Percentiles rank a stretch among this genome's conserved stretches.
These are phyloP conservation scores for Cladosporium sp. DNA, from an alignment of 2,329 filamentous ascomycete species.

Conservation along the genomic window DNA sequence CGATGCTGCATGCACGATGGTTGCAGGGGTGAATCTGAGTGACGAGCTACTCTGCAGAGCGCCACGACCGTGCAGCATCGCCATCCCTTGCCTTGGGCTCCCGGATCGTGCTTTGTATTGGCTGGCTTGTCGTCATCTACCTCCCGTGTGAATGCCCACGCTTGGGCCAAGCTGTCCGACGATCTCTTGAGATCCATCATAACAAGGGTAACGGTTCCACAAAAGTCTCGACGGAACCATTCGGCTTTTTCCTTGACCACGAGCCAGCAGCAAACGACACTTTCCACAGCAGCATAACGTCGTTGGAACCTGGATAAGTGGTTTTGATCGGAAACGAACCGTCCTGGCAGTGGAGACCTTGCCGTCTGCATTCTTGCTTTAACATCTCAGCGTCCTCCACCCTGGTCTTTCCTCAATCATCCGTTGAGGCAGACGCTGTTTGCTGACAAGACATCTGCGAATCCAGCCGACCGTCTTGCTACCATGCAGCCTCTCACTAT, in stretches of 20 bases:
- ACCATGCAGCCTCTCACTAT: constrained; percentile 40
- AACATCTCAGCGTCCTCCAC: constrained; percentile 3
- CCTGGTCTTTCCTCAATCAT: background rate
- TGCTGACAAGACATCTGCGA: background rate
- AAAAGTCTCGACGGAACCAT: constrained; percentile 10
- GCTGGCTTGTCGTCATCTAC: constrained; percentile 3
- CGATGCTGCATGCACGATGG: constrained; percentile 6
- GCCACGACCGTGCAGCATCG: background rate
- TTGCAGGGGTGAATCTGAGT: background rate
- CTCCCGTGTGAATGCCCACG: background rate
- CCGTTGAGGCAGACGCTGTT: background rate
- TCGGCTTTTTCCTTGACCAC: constrained; percentile 8
- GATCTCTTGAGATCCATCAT: constrained; percentile 9
- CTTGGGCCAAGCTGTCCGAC: constrained; percentile 5
- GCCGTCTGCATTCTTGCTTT: background rate
- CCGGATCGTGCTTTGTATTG: background rate
- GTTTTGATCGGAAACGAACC: constrained; percentile 6
- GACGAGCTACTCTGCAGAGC: constrained; percentile 8
- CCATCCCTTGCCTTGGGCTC: background rate
- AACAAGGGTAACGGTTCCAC: constrained; percentile 12
- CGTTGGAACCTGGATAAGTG: constrained; percentile 1
- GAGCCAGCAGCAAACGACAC: background rate
- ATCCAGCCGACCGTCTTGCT: background rate
- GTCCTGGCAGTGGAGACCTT: constrained; percentile 4
- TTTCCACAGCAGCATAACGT: constrained; percentile 4